A percentile compares a stretch with the other conserved stretches of the same genome.
Conservation (phyloP, 805 yeast genomes). For the Barnettozyma wickerhamii region DNA sequence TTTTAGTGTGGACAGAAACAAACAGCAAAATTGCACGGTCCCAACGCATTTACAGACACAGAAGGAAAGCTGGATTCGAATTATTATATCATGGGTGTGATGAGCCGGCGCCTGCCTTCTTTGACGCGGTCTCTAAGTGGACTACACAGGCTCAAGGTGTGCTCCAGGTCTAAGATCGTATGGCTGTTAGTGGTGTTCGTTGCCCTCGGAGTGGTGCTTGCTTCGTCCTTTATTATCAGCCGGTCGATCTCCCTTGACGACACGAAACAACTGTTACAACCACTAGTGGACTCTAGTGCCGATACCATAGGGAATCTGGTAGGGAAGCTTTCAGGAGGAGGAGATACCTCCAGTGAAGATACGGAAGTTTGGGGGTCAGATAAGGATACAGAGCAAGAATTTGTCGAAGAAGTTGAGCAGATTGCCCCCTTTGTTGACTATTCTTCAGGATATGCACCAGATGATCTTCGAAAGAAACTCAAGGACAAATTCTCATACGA, state of each 20-base stretch:
- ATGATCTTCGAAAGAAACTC: conserved; percentile 18
- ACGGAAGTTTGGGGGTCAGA: not conserved
- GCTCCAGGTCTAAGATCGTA: not conserved
- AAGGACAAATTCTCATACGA: conserved; percentile 14
- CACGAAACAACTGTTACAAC: not conserved
- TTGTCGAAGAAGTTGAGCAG: not conserved
- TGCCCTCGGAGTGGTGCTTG: not conserved
- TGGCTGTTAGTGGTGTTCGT: not conserved
- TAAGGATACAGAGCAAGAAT: not conserved
- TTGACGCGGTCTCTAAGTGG: not conserved
- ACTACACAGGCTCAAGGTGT: not conserved
- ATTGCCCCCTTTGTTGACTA: conserved; percentile 17
- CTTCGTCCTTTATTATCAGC: not conserved
- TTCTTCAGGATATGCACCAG: conserved; percentile 8
- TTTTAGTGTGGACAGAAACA: no score
- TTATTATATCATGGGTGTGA: no score
- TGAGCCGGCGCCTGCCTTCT: not conserved
- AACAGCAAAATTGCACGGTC: no score
- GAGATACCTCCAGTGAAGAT: no score
- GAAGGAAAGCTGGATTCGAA: no score
- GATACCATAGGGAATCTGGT: not conserved
- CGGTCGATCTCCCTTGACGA: not conserved
- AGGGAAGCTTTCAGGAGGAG: not conserved
- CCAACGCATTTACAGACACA: no score
- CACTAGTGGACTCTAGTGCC: conserved; percentile 1